These are phyloP conservation scores for Annulohypoxylon stygium DNA, from an alignment of 495 filamentous ascomycete species.

Conservation along the genomic window DNA sequence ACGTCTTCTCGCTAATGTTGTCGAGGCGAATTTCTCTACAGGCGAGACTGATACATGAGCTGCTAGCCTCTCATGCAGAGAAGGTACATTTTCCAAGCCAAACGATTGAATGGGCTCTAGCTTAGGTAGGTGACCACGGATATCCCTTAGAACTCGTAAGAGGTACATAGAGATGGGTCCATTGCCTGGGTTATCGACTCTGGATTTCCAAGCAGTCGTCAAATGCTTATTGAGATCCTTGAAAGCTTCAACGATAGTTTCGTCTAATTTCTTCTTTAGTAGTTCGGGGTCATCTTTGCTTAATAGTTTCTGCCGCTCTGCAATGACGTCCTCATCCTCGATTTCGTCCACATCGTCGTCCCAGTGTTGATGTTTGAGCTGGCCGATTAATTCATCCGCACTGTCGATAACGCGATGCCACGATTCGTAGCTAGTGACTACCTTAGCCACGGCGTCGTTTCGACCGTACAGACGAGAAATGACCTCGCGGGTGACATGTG, in stretches of 20 bases:
- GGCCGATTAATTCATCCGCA: constrained; percentile 71
- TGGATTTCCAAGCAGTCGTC: constrained; percentile 57
- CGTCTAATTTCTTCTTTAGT: constrained; percentile 71
- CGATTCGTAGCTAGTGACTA: constrained; percentile 70
- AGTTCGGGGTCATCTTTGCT: constrained; percentile 78
- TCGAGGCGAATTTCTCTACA: constrained; percentile 57
- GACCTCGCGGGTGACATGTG: constrained; percentile 59
- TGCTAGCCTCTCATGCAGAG: constrained; percentile 69
- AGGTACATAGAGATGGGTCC: constrained; percentile 76
- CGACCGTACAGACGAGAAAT: constrained; percentile 70
- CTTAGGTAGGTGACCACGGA: constrained; percentile 73
- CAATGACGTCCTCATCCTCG: constrained; percentile 79
- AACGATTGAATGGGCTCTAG: constrained; percentile 59
- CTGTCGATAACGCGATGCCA: constrained; percentile 77
- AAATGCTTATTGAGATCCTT: constrained; percentile 69
- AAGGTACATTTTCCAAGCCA: constrained; percentile 64
- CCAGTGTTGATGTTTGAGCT: constrained; percentile 77
- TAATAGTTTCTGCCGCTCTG: constrained; percentile 72
- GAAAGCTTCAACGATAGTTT: constrained; percentile 70
- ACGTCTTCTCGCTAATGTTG: constrained; percentile 54
- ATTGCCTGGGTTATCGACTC: constrained; percentile 58
- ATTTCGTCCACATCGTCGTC: constrained; percentile 80
- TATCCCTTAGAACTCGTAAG: constrained; percentile 80
- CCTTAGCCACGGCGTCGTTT: constrained; percentile 71
- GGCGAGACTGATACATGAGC: constrained; percentile 51